Conservation (phyloP, 345 rosid genomes). For the Moricandia arvensis region DNA sequence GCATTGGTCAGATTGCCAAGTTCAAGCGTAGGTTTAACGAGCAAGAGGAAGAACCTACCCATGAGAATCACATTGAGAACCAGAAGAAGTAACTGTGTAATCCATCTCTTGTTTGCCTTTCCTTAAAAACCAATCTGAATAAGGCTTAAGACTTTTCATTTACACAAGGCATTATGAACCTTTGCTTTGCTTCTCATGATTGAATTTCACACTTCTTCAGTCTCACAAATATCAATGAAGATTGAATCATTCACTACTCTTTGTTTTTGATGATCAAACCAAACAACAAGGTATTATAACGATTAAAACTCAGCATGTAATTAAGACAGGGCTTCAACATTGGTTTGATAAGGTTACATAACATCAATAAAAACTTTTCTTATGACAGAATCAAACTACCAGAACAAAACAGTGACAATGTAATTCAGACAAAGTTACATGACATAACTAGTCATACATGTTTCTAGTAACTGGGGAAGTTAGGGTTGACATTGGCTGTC, state of each 20-base stretch:
- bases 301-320: background rate
- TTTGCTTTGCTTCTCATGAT: slow-evolving; percentile 3
- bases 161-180: slow-evolving; percentile 9
- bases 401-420: background rate
- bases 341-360: background rate
- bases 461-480: slow-evolving; percentile 68
- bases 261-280: background rate
- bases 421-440: background rate
- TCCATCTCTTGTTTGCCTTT: background rate
- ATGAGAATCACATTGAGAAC: slow-evolving; percentile 29
- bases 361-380: background rate
- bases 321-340: background rate
- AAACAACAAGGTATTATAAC: background rate
- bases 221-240: background rate
- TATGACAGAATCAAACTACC: background rate
- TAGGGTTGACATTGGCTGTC: slow-evolving; percentile 75
- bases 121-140: background rate
- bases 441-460: slow-evolving; percentile 17
- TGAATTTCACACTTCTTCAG: background rate
- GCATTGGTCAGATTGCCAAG: slow-evolving; percentile 81
- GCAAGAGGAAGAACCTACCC: slow-evolving; percentile 42
- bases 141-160: background rate
- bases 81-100: slow-evolving; percentile 19
- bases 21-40: slow-evolving; percentile 75
- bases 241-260: background rate